Percentiles rank a stretch among this genome's conserved stretches.
phyloP scores from a whole-genome alignment of 495 filamentous ascomycete species.

The Chaetomium fimeti region DNA sequence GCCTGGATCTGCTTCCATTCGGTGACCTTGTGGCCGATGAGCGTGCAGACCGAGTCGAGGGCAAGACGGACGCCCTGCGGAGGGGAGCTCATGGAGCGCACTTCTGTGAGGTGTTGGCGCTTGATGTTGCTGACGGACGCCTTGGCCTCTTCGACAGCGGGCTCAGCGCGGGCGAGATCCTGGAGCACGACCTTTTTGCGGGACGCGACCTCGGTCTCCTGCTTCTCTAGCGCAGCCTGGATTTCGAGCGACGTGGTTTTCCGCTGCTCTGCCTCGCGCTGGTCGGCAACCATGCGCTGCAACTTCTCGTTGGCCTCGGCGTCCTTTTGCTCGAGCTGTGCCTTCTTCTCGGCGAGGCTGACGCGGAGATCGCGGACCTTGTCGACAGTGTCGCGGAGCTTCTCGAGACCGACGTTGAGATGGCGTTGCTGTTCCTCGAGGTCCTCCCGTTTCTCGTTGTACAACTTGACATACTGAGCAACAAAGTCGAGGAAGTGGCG shows the following conservation, averaged over 20 bases:
- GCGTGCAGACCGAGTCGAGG: conserved; percentile 89
- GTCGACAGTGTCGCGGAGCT: conserved; percentile 95
- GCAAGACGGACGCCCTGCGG: conserved; percentile 87
- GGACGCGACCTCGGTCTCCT: conserved; percentile 81
- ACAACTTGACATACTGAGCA: conserved; percentile 93
- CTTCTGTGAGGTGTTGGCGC: conserved; percentile 92
- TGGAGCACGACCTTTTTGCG: conserved; percentile 81
- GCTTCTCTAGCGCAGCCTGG: conserved; percentile 78
- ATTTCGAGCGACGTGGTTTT: conserved; percentile 85
- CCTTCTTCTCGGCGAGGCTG: conserved; percentile 91
- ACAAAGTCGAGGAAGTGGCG: conserved; percentile 98
- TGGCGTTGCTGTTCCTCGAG: conserved; percentile 98
- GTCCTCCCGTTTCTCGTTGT: conserved; percentile 97
- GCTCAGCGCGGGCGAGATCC: conserved; percentile 89
- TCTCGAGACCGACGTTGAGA: conserved; percentile 95
- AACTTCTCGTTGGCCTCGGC: conserved; percentile 95
- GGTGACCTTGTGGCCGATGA: conserved; percentile 85
- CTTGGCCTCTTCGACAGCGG: conserved; percentile 87
- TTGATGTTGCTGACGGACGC: conserved; percentile 98
- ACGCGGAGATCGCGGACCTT: conserved; percentile 89
- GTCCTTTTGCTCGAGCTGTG: conserved; percentile 88
- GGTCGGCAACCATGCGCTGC: conserved; percentile 93
- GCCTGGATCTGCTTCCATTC: conserved; percentile 89
- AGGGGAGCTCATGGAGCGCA: conserved; percentile 91
- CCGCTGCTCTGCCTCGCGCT: conserved; percentile 90